phyloP scores from a whole-genome alignment of 495 filamentous ascomycete species.

The Tirmania nivea region DNA sequence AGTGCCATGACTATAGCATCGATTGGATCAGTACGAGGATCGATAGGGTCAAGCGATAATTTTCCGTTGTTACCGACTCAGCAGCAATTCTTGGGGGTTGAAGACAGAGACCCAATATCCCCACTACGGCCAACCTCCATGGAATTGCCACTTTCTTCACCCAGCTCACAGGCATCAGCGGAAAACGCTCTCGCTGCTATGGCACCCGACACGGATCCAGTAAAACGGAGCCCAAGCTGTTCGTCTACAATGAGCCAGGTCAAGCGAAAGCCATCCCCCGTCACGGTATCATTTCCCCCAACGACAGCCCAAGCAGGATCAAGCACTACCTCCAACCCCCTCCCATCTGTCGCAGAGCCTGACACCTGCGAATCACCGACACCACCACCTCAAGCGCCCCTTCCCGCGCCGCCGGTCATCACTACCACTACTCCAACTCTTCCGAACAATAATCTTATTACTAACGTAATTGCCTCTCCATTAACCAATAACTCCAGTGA shows the following conservation, averaged over 20 bases:
- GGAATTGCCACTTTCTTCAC: too few relatives aligned
- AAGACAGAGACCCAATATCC: too few relatives aligned
- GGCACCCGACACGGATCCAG: neutral
- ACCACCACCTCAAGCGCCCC: neutral
- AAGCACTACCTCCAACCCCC: neutral
- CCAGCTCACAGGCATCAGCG: neutral
- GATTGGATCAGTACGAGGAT: neutral
- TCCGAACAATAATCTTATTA: neutral
- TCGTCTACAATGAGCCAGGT: neutral
- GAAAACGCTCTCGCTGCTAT: neutral
- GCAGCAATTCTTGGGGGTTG: too few relatives aligned
- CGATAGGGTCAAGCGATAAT: neutral
- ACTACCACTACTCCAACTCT: neutral
- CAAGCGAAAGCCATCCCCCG: neutral
- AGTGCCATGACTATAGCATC: neutral
- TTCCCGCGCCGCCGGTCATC: neutral
- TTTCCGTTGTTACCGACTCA: too few relatives aligned
- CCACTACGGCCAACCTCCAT: neutral
- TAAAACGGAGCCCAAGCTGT: neutral
- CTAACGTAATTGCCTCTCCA: neutral
- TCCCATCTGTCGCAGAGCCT: neutral
- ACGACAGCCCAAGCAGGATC: neutral
- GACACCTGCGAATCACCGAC: neutral
- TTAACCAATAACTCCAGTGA: neutral
- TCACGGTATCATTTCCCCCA: neutral